These are phyloP conservation scores for Capsicum pubescens DNA, from an alignment of 257 asterid genomes.

Conservation along the genomic window DNA sequence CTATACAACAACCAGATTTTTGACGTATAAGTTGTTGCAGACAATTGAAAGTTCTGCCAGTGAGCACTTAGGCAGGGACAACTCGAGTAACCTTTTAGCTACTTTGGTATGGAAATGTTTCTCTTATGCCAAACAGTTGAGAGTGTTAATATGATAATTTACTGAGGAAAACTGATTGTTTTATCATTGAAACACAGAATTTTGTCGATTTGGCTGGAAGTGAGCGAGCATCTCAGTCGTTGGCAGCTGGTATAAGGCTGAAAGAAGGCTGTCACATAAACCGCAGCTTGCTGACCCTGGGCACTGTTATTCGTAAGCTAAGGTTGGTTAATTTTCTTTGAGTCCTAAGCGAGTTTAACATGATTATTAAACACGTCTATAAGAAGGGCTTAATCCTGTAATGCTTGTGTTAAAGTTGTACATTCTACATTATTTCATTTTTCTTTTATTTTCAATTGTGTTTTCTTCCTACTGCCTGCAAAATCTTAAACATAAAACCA, in stretches of 20 bases:
- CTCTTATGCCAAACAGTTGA: background rate
- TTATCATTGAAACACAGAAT: slow-evolving; percentile 37
- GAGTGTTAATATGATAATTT: background rate
- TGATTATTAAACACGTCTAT: background rate
- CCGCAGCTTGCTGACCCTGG: slow-evolving; percentile 55
- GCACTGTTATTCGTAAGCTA: slow-evolving; percentile 65
- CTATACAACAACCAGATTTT: background rate
- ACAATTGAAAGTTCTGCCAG: slow-evolving; percentile 79
- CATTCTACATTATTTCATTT: background rate
- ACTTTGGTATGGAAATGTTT: slow-evolving; percentile 69
- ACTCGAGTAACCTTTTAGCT: slow-evolving; percentile 66
- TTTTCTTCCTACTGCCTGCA: slow-evolving; percentile 20
- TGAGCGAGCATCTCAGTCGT: slow-evolving; percentile 55
- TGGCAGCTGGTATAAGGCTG: slow-evolving; percentile 48
- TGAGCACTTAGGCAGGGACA: slow-evolving; percentile 46
- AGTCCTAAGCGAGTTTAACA: background rate
- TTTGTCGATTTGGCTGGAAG: slow-evolving; percentile 64
- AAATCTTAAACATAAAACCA: background rate
- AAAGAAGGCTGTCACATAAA: slow-evolving; percentile 62
- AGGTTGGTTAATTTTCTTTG: slow-evolving; percentile 41
- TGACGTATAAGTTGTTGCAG: slow-evolving; percentile 42
- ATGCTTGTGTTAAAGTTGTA: background rate
- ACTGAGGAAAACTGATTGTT: background rate
- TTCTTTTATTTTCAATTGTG: background rate
- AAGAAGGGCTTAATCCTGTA: background rate